Conservation (phyloP, 495 filamentous ascomycete species). For the Entonaema liquescens region DNA sequence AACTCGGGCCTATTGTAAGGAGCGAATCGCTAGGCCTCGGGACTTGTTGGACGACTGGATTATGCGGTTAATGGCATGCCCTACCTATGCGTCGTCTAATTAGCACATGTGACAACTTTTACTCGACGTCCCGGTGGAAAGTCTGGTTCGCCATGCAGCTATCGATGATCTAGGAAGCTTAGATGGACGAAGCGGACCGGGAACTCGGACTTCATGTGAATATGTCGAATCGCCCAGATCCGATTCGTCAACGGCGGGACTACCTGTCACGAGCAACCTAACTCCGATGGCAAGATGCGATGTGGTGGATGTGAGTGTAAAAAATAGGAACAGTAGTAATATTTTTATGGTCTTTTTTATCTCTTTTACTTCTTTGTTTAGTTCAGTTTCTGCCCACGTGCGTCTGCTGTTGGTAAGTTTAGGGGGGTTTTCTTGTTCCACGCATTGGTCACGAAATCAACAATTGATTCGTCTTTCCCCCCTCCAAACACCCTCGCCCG, state of each 20-base stretch:
- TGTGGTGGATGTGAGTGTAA: too few relatives aligned
- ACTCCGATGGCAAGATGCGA: neutral
- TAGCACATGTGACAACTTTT: neutral
- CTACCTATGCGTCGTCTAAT: neutral
- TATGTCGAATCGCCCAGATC: slow-evolving; percentile 26
- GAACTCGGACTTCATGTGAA: neutral
- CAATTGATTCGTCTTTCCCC: slow-evolving; percentile 17
- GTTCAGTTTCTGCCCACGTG: slow-evolving; percentile 4
- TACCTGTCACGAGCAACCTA: slow-evolving; percentile 14
- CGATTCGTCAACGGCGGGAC: slow-evolving; percentile 13
- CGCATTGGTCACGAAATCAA: slow-evolving; percentile 10
- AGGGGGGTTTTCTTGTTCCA: neutral
- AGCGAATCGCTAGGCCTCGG: neutral
- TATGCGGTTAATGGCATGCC: neutral
- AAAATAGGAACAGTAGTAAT: slow-evolving; percentile 11
- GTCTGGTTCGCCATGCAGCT: slow-evolving; percentile 2
- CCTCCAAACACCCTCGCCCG: neutral
- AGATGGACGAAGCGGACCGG: neutral
- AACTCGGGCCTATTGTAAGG: neutral
- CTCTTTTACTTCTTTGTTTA: slow-evolving; percentile 9
- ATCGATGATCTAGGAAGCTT: slow-evolving; percentile 16
- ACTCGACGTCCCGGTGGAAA: slow-evolving; percentile 1
- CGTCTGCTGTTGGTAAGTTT: neutral
- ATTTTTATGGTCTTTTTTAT: slow-evolving; percentile 5
- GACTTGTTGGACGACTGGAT: neutral